These are phyloP conservation scores for Xylariaceae sp. DNA, from an alignment of 2,329 filamentous ascomycete genomes.

Conservation along the genomic window DNA sequence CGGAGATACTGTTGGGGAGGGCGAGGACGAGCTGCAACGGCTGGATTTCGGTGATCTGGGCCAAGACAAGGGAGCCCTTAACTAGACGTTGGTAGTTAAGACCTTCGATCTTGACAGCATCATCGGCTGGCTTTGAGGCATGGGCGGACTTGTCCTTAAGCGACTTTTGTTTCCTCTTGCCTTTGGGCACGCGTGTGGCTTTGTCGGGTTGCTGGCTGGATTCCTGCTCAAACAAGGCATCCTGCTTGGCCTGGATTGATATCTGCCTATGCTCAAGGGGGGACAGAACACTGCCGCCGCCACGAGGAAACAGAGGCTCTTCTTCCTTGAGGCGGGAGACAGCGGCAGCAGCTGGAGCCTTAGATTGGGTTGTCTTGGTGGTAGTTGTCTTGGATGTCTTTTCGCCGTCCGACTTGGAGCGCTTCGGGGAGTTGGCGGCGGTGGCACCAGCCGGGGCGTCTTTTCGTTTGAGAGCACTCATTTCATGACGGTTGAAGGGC, in stretches of 20 bases:
- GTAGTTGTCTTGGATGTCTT: constrained; percentile 23
- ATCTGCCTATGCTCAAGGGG: constrained; percentile 97
- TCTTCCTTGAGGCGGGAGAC: constrained; percentile 65
- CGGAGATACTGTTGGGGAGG: constrained; percentile 88
- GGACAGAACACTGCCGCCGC: constrained; percentile 85
- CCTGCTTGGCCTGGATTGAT: constrained; percentile 84
- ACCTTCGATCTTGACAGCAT: constrained; percentile 73
- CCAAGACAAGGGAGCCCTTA: constrained; percentile 83
- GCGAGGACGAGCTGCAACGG: constrained; percentile 75
- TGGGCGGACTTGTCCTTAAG: constrained; percentile 52
- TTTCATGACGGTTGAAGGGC: constrained; percentile 30
- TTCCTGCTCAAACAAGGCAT: constrained; percentile 85
- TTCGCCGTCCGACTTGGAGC: constrained; percentile 40
- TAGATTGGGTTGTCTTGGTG: constrained; percentile 22
- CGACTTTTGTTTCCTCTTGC: constrained; percentile 50
- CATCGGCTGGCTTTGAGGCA: constrained; percentile 52
- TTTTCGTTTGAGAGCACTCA: constrained; percentile 59
- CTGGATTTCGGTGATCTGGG: constrained; percentile 80
- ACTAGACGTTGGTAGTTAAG: constrained; percentile 88
- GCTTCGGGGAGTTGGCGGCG: constrained; percentile 50
- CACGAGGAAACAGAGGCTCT: constrained; percentile 87
- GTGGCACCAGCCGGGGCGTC: constrained; percentile 52
- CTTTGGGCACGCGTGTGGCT: constrained; percentile 45
- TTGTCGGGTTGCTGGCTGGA: constrained; percentile 51
- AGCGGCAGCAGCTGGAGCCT: constrained; percentile 31